These are phyloP conservation scores for Trichosporon sp. DNA, from an alignment of 1,284 basidiomycete genomes.

Conservation along the genomic window DNA sequence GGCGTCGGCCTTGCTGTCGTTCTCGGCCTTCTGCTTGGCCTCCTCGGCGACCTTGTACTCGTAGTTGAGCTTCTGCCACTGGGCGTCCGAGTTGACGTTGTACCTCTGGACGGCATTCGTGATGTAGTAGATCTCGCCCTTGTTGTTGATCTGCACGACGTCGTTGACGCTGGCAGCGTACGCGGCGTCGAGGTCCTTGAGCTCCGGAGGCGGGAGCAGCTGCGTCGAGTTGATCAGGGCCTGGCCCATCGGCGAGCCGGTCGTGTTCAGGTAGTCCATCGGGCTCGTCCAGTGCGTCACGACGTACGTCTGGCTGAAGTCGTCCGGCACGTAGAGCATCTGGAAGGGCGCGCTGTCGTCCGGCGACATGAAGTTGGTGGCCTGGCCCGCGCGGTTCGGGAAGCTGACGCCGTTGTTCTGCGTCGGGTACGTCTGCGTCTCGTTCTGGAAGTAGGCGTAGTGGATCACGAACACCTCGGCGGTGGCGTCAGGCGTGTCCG, in stretches of 20 bases:
- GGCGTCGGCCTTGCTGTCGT: conserved; percentile 1
- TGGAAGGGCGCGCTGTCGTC: conserved; percentile 62
- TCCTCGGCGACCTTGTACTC: conserved; percentile 10
- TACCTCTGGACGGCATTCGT: conserved; percentile 55
- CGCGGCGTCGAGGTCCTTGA: conserved; percentile 62
- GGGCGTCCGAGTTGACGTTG: conserved; percentile 32
- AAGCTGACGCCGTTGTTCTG: conserved; percentile 55
- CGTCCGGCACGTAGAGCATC: conserved; percentile 78
- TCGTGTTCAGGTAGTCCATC: conserved; percentile 31
- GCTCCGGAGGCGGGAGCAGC: conserved; percentile 62
- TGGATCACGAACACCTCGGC: conserved; percentile 82
- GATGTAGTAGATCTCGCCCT: conserved; percentile 65
- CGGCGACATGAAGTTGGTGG: conserved; percentile 68
- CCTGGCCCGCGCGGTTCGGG: conserved; percentile 69
- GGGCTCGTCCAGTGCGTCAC: conserved; percentile 54
- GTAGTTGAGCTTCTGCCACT: conserved; percentile 48
- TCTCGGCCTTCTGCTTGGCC: neutral
- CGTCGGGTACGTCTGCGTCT: conserved; percentile 61
- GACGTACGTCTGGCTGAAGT: conserved; percentile 71
- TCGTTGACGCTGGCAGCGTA: conserved; percentile 68
- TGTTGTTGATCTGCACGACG: conserved; percentile 69
- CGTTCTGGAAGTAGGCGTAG: conserved; percentile 74
- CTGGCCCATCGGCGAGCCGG: conserved; percentile 38
- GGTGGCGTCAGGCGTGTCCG: conserved; percentile 60
- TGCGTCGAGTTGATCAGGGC: conserved; percentile 65